These are phyloP conservation scores for Pachysandra terminalis DNA, from an alignment of 164 flowering plant species.

Conservation along the genomic window DNA sequence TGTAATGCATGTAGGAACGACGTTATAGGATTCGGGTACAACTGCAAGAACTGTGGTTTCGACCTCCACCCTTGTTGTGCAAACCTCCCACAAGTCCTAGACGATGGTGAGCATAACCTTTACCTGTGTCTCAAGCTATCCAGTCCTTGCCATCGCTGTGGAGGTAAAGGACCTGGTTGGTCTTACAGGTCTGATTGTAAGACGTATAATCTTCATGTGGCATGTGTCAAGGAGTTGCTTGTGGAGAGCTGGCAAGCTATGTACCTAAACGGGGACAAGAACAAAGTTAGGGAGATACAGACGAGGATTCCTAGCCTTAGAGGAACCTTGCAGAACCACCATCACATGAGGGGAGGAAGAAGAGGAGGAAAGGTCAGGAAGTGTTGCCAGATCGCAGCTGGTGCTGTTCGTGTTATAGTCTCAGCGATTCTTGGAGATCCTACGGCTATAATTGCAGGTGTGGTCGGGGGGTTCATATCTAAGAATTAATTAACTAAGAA, in stretches of 20 bases:
- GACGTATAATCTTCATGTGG: conserved; percentile 53
- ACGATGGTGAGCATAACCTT: conserved; percentile 47
- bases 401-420: conserved; percentile 38
- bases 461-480: conserved; percentile 26
- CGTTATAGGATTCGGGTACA: conserved; percentile 47
- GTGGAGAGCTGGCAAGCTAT: conserved; percentile 60
- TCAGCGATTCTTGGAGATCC: conserved; percentile 48
- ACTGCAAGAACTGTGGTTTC: conserved; percentile 51
- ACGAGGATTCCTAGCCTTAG: conserved; percentile 43
- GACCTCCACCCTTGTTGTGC: conserved; percentile 73
- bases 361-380: conserved; percentile 34
- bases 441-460: conserved; percentile 32
- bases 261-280: conserved; percentile 42
- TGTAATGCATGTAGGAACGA: conserved; percentile 54
- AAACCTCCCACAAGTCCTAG: conserved; percentile 42
- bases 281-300: conserved; percentile 37
- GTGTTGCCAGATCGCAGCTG: conserved; percentile 46
- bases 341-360: conserved; percentile 9
- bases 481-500: too few species aligned
- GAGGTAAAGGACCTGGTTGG: conserved; percentile 57
- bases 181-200: conserved; percentile 44
- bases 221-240: conserved; percentile 59
- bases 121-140: conserved; percentile 38
- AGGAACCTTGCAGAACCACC: conserved; percentile 26
- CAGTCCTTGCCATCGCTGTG: conserved; percentile 43